Evolutionary conservation across 2,329 filamentous ascomycete species (phyloP).

Genomic region (Xylariaceae sp.): DNA sequence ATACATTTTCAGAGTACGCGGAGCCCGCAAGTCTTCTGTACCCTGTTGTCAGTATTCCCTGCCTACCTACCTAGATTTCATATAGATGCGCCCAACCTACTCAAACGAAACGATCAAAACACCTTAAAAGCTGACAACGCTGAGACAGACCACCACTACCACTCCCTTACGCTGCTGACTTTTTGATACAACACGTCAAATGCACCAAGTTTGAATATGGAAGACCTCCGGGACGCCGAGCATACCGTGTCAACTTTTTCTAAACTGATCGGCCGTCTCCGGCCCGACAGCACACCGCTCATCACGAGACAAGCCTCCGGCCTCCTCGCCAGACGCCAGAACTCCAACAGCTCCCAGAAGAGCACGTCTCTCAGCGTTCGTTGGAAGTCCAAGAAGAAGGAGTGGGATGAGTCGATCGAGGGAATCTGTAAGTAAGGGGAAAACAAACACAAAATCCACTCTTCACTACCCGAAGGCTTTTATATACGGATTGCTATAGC

Average conservation of each 20-base stretch:
- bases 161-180: too few relatives aligned
- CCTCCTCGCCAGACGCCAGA: slow-evolving; percentile 12
- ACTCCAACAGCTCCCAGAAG: slow-evolving; percentile 15
- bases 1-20: too few relatives aligned
- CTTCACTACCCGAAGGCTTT: background rate
- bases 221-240: slow-evolving; percentile 24
- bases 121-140: too few relatives aligned
- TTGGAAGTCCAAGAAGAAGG: slow-evolving; percentile 16
- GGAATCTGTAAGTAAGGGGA: slow-evolving; percentile 14
- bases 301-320: slow-evolving; percentile 4
- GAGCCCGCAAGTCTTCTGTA: too few relatives aligned
- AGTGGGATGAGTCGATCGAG: slow-evolving; percentile 21
- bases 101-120: too few relatives aligned
- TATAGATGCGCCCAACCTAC: too few relatives aligned
- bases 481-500: too few relatives aligned
- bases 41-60: too few relatives aligned
- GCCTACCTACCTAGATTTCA: too few relatives aligned
- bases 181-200: too few relatives aligned
- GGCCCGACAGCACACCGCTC: slow-evolving; percentile 7
- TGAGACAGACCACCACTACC: too few relatives aligned
- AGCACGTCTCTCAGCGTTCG: slow-evolving; percentile 9
- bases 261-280: slow-evolving; percentile 20
- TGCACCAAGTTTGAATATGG: slow-evolving; percentile 18
- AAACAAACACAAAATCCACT: background rate
- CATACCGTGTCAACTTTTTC: slow-evolving; percentile 20